A percentile compares a stretch with the other conserved stretches of the same genome.
These are phyloP conservation scores for Chytriomyces sp. DNA, from an alignment of 192 early-diverging fungal genomes.

Conservation along the genomic window DNA sequence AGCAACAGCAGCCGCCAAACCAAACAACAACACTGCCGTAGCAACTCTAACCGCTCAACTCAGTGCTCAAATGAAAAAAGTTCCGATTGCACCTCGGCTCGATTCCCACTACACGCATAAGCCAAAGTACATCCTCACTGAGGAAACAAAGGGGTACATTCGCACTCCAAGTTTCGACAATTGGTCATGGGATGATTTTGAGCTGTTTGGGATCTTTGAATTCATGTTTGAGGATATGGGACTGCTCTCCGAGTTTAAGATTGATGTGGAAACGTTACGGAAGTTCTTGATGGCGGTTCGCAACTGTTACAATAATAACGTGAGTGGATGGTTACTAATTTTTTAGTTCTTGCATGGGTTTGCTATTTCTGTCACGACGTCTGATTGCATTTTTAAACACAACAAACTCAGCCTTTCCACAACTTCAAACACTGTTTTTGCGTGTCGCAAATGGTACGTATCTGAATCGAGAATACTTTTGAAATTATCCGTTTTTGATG, in stretches of 20 bases:
- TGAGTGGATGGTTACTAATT: slow-evolving; percentile 9
- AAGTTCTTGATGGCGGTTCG: slow-evolving; percentile 45
- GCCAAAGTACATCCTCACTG: slow-evolving; percentile 35
- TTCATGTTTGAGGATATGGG: slow-evolving; percentile 54
- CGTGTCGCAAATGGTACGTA: slow-evolving; percentile 57
- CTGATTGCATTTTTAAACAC: background rate
- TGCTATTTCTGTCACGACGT: background rate
- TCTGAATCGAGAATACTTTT: background rate
- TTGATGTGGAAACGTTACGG: slow-evolving; percentile 41
- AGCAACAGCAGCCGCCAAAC: background rate
- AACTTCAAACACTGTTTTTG: slow-evolving; percentile 63
- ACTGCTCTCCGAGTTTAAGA: slow-evolving; percentile 48
- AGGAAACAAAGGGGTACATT: slow-evolving; percentile 41
- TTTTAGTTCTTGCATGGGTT: slow-evolving; percentile 5
- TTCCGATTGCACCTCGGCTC: background rate
- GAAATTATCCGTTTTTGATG: background rate
- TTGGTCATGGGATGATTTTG: slow-evolving; percentile 51
- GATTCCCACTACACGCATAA: slow-evolving; percentile 22
- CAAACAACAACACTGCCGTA: slow-evolving; percentile 7
- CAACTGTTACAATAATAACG: slow-evolving; percentile 53
- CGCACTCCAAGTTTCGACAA: slow-evolving; percentile 52
- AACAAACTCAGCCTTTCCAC: slow-evolving; percentile 51
- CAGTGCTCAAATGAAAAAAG: background rate
- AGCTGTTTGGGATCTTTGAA: slow-evolving; percentile 48
- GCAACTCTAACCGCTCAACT: background rate